Evolutionary conservation across 768 basidiomycete species (phyloP), one percentile per base, ranked within the genome.

Genomic region (Dentipellis sp.): DNA sequence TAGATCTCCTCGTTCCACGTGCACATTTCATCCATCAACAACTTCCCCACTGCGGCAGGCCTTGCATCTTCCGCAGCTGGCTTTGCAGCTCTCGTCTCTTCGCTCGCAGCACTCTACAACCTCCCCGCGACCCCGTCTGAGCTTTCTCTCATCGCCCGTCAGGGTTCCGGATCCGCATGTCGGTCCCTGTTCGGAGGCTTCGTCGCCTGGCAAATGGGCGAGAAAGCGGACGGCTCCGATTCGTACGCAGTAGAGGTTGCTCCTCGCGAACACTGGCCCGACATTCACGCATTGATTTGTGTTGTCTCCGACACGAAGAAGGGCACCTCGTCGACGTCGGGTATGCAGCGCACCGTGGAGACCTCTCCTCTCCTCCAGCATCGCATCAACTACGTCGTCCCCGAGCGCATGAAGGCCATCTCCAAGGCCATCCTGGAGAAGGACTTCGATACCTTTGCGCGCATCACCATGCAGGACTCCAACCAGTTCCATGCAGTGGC

Each of bases 401-500:
- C 94, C 2, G 75, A 76, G 29, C 82, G 94, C 58, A 97, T 99
- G 94, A 69, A 71, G 6, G 78, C 67, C 36, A 97, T 98, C 67
- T 77, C 77, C n/a, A 67, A 77, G 9, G 95, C 97, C 19, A 98
- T 99, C 71, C 67, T 70, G 49, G 74, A 67, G 1, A 80, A 77
- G 62, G 89, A 98, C 71, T 99, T 99, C 68, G 84, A 93, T 64
- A 62, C 81, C 0, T 99, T 99, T 62, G 97, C 94, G 0, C 72
- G 74, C 58, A 81, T 97, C 69, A 99, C 97, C 19, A 99, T 98
- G 93, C 83, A 81, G 50, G 97, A 99, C 69, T 95, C 93, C 52
- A 99, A 99, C 74, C 88, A 92, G 74, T 99, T 99, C 83, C 97
- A 99, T 67, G 94, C 97, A 23, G 92, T 97, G 62, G 90, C 89